Base-by-base conservation (phyloP, 2,329 filamentous ascomycete species). In the Macroventuria anomochaeta region DNA sequence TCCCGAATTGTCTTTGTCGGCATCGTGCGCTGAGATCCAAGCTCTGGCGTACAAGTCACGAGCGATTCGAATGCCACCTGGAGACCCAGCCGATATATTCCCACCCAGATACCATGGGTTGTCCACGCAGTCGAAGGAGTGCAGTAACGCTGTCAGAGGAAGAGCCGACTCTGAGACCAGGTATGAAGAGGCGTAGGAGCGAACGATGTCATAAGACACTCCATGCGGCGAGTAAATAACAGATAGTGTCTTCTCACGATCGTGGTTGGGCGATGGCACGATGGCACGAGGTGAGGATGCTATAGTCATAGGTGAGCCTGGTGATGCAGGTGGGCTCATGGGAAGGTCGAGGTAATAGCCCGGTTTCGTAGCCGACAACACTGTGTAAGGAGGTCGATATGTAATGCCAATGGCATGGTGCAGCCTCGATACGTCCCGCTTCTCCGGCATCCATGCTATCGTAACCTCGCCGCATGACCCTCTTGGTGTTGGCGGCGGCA, bases 371-470 rank as follows among this genome's bases (percentile, higher is more conserved):
- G 53, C 50, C 15, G 69, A 76, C 17, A 77, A 66, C 3, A 73
- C 63, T 26, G 69, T 75, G 37, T 68, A 76, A 0, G 87, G 85
- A 17, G 87, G 82, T 15, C 83, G 82, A 68, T 91, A 91, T 1
- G 88, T 91, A 61, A 91, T 88, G 12, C 85, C 88, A 58, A 91
- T 81, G 10, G 87, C 88, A 52, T 84, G 84, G 66, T 89, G 87
- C 0, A 88, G 65, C 3, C 83, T 82, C 7, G 82, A 83, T 3
- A 86, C 63, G 63, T 89, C 86, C 40, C 79, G 73, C 64, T 83
- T 85, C 46, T 86, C 83, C 0, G 83, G 77, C 25, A 91, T 81
- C 69, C 85, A 86, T 1, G 87, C 79, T n/a, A 91, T 79, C 0
- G 87, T 90, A n/a, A 90, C 80, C 74, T 91, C 87, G 15, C 88